Percentiles rank a stretch among this genome's conserved stretches.
Evolutionary conservation across 2,329 filamentous ascomycete genomes (phyloP).

Genomic region (Hypoxylon sp.): DNA sequence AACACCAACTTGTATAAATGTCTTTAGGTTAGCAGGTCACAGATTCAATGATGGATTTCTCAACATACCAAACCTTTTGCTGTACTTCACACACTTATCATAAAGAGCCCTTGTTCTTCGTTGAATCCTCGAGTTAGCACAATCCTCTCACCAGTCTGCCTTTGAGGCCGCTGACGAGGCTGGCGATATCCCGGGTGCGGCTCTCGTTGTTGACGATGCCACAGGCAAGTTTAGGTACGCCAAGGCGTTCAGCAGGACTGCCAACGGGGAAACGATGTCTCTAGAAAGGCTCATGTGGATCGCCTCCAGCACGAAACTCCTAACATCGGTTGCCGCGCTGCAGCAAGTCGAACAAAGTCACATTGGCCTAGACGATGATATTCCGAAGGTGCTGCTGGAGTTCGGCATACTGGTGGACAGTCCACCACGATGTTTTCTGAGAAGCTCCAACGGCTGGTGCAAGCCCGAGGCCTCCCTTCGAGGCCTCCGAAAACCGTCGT

Average conservation of each 20-base stretch:
- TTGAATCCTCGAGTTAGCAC: constrained; percentile 8
- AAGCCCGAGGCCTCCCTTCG: constrained; percentile 12
- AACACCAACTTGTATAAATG: not conserved
- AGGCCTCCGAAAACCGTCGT: constrained; percentile 51
- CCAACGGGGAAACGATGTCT: constrained; percentile 25
- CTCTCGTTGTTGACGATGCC: constrained; percentile 24
- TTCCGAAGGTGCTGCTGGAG: constrained; percentile 28
- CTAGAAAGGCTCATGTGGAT: constrained; percentile 35
- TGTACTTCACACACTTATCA: not conserved
- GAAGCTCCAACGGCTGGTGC: constrained; percentile 21
- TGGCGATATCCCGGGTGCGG: constrained; percentile 27
- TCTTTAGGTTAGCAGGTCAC: not conserved
- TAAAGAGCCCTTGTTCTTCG: not conserved
- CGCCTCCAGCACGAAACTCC: constrained; percentile 36
- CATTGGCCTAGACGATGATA: constrained; percentile 35
- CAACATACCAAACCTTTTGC: not conserved
- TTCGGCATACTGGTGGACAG: constrained; percentile 24
- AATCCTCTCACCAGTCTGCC: constrained; percentile 26
- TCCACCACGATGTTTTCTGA: constrained; percentile 1
- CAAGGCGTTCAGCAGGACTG: constrained; percentile 33
- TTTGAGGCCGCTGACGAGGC: constrained; percentile 28
- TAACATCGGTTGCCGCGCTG: constrained; percentile 32
- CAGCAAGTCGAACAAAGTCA: constrained; percentile 33
- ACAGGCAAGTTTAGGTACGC: constrained; percentile 32
- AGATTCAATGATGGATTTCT: constrained; percentile 1